Percentiles rank a stretch among this genome's conserved stretches.
Evolutionary conservation across 1,284 basidiomycete genomes (phyloP).

Genomic region (Leucocoprinus gongylophorus): DNA sequence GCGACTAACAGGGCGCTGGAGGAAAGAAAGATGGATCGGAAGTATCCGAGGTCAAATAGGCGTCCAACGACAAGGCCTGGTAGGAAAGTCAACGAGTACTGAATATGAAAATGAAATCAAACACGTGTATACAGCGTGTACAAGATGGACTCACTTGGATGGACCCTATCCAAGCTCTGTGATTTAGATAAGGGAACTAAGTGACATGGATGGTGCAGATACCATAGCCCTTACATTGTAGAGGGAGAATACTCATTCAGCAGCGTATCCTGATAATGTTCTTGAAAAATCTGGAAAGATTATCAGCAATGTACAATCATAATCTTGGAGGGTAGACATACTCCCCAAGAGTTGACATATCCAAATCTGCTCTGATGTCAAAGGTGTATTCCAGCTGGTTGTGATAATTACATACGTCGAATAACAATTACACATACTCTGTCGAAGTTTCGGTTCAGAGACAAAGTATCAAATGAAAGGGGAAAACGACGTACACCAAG

Average conservation of each 20-base stretch:
- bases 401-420: constrained; percentile 31
- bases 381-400: background rate
- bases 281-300: constrained; percentile 42
- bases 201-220: background rate
- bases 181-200: background rate
- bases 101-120: background rate
- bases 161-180: constrained; percentile 70
- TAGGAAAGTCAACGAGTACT: constrained; percentile 37
- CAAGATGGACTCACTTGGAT: constrained; percentile 40
- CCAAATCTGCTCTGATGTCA: constrained; percentile 31
- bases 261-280: constrained; percentile 41
- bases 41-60: constrained; percentile 55
- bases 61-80: constrained; percentile 44
- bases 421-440: constrained; percentile 39
- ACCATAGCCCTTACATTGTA: background rate
- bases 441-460: background rate
- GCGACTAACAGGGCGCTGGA: constrained; percentile 41
- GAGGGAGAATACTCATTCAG: constrained; percentile 28
- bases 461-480: background rate
- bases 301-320: background rate
- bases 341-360: constrained; percentile 43
- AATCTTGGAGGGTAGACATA: constrained; percentile 19
- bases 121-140: background rate
- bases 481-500: constrained; percentile 33
- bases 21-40: constrained; percentile 36